Evolutionary conservation across 139 green algal genomes (phyloP), one percentile per base, ranked within the genome.

Genomic region (Zygnema cylindricum): DNA sequence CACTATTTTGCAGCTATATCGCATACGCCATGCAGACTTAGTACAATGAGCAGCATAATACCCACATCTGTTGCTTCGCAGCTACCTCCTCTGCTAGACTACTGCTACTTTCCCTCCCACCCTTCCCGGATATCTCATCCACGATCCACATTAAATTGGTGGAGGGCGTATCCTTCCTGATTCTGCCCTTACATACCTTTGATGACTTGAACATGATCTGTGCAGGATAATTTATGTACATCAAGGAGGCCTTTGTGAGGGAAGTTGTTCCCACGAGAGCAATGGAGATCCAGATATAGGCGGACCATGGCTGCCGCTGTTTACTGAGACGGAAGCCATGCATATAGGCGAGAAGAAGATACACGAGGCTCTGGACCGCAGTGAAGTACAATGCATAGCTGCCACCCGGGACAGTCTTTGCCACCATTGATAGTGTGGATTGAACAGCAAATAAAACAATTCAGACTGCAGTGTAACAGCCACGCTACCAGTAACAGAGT

Each of bases 331-430:
- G 84, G 40, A 89, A 89, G 75, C 84, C 84, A 40, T 43, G 33
- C 3, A 41, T 42, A 3, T 54, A 41, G 33, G 63, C 69, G 71
- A 89, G 36, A 7, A 89, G 1, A 2, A 89, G n/a, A 75, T 88
- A 89, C 30, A 55, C n/a, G 1, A 88, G 7, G 39, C 23, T 40
- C 23, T 89, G 84, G 3, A 88, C 30, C n/a, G 76, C 2, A 69
- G 84, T 87, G 84, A 89, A 89, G 84, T 89, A 89, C 84, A 71
- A 89, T 7, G 35, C 75, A 11, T 89, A 89, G 11, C 84, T 89
- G 55, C 77, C 35, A 2, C 41, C 25, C 33, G 35, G 11, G 38
- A 40, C 71, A 79, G 71, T 79, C 16, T 16, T 11, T 11, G 38
- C n/a, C 30, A 30, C 57, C 25, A 35, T 30, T 35, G 30, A 73